Percentiles rank a stretch among this genome's conserved stretches.
phyloP scores from a whole-genome alignment of 345 rosid species.

The Gossypium longicalyx region DNA sequence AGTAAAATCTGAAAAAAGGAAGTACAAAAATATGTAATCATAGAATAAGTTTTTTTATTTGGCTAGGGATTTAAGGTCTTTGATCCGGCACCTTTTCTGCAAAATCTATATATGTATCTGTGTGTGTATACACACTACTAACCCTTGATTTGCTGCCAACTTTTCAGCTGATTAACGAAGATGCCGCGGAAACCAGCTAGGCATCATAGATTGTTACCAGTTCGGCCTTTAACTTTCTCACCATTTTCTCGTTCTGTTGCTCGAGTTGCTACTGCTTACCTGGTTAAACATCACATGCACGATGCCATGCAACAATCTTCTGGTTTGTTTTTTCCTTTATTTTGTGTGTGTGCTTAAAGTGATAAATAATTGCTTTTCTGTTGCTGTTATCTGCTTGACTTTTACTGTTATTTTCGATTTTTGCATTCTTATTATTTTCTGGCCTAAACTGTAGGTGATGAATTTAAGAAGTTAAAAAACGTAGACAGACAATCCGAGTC shows the following conservation, averaged over 20 bases:
- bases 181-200: conserved; percentile 49
- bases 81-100: neutral
- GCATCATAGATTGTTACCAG: conserved; percentile 23
- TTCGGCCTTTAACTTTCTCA: conserved; percentile 60
- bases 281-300: conserved; percentile 27
- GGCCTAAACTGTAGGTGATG: conserved; percentile 21
- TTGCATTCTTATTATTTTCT: neutral
- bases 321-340: conserved; percentile 19
- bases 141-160: neutral
- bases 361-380: neutral
- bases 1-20: neutral
- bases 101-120: too few relatives aligned
- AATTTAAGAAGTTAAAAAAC: conserved; percentile 19
- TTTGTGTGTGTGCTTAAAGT: neutral
- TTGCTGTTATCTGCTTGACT: conserved; percentile 3
- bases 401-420: neutral
- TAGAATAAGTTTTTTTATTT: neutral
- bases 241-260: conserved; percentile 68
- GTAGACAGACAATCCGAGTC: conserved; percentile 32
- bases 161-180: conserved; percentile 20
- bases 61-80: neutral
- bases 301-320: conserved; percentile 22
- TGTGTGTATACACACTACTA: neutral
- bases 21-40: neutral
- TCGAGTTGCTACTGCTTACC: conserved; percentile 30